These are phyloP conservation scores for Hemisphaericaspora nanyangensis DNA, from an alignment of 805 yeast genomes.

Conservation along the genomic window DNA sequence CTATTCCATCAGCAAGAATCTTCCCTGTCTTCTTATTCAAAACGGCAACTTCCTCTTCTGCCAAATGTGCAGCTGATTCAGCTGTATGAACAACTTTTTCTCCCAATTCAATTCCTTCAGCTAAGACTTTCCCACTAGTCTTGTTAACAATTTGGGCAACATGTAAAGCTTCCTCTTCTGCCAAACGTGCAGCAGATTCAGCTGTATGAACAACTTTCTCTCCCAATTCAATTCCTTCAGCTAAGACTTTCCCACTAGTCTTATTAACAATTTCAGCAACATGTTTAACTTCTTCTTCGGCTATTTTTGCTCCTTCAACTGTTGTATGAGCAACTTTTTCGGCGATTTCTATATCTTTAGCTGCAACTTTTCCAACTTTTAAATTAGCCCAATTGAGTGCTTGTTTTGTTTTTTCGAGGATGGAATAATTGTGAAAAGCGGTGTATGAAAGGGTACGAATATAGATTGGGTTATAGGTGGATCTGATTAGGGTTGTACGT, in stretches of 20 bases:
- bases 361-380: conserved; percentile 7
- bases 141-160: conserved; percentile 21
- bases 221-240: conserved; percentile 23
- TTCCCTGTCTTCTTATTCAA: conserved; percentile 6
- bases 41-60: conserved; percentile 2
- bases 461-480: not conserved
- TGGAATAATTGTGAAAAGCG: conserved; percentile 4
- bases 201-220: conserved; percentile 5
- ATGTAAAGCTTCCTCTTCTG: not conserved
- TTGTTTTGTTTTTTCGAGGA: conserved; percentile 1
- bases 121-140: conserved; percentile 28
- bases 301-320: not conserved
- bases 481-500: conserved; percentile 1
- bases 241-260: conserved; percentile 28
- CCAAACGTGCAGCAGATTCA: not conserved
- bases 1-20: conserved; percentile 18
- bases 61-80: conserved; percentile 1
- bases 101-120: conserved; percentile 23
- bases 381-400: conserved; percentile 2
- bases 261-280: conserved; percentile 20
- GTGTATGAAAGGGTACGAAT: not conserved
- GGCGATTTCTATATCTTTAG: conserved; percentile 9
- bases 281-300: not conserved
- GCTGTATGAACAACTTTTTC: conserved; percentile 5
- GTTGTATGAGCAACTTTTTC: conserved; percentile 1